These are phyloP conservation scores for Ophiostoma sp. DNA, from an alignment of 2,329 filamentous ascomycete genomes.

Conservation along the genomic window DNA sequence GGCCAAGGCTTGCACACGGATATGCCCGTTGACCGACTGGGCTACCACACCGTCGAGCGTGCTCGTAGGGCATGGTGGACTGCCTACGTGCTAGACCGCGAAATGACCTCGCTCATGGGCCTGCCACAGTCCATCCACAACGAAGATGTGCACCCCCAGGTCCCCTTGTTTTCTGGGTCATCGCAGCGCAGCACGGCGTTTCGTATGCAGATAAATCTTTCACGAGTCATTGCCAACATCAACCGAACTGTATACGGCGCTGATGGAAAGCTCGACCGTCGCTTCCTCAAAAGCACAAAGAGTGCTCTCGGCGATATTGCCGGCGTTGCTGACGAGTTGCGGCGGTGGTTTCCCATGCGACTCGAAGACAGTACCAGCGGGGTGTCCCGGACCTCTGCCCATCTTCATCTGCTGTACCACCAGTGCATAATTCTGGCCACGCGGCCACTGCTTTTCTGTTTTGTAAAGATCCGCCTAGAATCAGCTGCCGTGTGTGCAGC, in stretches of 20 bases:
- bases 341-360: background rate
- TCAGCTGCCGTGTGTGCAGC: background rate
- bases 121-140: conserved; percentile 1
- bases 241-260: conserved; percentile 16
- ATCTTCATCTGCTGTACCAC: conserved; percentile 15
- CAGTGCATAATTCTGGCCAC: conserved; percentile 15
- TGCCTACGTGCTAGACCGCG: conserved; percentile 8
- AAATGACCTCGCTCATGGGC: conserved; percentile 17
- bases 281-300: conserved; percentile 9
- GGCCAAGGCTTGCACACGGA: conserved; percentile 12
- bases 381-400: conserved; percentile 8
- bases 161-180: conserved; percentile 5
- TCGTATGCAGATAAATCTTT: conserved; percentile 6
- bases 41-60: background rate
- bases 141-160: conserved; percentile 10
- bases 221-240: conserved; percentile 12
- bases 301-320: conserved; percentile 2
- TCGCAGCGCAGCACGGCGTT: conserved; percentile 7
- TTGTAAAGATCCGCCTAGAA: conserved; percentile 11
- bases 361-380: background rate
- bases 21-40: conserved; percentile 3
- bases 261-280: background rate
- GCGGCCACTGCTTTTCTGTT: conserved; percentile 11
- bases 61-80: conserved; percentile 12
- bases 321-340: conserved; percentile 12